Evolutionary conservation across 306 rosid species (phyloP).

Genomic region (Glycine tomentella): DNA sequence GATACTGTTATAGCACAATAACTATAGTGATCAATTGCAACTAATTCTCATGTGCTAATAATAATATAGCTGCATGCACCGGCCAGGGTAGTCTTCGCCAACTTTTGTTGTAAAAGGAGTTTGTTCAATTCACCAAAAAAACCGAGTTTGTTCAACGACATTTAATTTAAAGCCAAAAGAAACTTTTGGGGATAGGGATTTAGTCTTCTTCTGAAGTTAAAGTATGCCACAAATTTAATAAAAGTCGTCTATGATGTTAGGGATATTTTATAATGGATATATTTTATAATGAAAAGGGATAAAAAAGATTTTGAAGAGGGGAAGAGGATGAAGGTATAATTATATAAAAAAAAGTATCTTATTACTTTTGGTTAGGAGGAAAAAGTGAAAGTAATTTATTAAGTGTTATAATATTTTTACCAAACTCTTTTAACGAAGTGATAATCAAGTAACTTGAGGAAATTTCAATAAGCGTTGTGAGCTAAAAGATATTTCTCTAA

Average conservation of each 20-base stretch:
- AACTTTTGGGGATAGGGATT: no score
- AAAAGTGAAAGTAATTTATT: background rate
- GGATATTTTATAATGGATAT: no score
- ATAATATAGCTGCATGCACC: background rate
- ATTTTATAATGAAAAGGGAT: background rate
- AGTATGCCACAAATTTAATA: no score
- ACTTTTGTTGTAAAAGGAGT: background rate
- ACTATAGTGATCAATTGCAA: background rate
- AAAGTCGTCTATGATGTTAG: no score
- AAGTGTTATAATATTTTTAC: background rate
- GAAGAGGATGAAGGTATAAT: background rate
- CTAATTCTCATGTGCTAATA: background rate
- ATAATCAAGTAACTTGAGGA: background rate
- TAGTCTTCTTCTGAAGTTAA: no score
- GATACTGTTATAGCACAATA: no score
- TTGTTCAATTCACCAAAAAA: background rate
- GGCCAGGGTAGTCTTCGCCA: slow-evolving; percentile 22
- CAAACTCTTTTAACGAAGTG: background rate
- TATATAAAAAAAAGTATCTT: background rate
- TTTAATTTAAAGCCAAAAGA: background rate
- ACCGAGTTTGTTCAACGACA: background rate
- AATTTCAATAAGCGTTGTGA: background rate
- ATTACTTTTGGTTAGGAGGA: background rate
- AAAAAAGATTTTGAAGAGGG: background rate
- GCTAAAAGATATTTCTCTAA: background rate